Evolutionary conservation across 305 asterid genomes (phyloP).

Genomic region (Solanum hybrid): DNA sequence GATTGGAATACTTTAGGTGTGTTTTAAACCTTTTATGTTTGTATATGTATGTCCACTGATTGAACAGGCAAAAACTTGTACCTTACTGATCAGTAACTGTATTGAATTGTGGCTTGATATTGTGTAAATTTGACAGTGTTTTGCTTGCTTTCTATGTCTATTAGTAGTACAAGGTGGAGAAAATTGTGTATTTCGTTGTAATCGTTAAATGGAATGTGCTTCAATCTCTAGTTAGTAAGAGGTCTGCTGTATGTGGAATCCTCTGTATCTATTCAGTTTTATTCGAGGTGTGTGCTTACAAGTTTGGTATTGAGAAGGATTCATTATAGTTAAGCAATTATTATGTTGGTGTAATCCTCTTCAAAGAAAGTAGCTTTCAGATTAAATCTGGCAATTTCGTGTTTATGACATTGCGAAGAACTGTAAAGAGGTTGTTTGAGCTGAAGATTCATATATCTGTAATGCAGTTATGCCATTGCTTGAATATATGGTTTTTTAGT

Average conservation of each 20-base stretch:
- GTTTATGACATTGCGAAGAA: neutral
- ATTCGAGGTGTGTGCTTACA: neutral
- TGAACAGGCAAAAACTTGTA: neutral
- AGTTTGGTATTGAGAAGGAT: neutral
- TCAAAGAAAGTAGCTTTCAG: neutral
- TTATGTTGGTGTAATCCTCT: neutral
- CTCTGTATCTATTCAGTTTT: neutral
- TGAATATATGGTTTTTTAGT: neutral
- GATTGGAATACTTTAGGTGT: neutral
- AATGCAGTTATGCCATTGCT: neutral
- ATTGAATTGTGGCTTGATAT: neutral
- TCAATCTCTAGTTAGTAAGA: neutral
- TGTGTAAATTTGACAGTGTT: neutral
- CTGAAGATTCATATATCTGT: neutral
- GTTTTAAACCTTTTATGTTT: neutral
- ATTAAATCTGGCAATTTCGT: neutral
- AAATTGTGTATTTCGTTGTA: neutral
- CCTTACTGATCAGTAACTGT: neutral
- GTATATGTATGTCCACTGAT: neutral
- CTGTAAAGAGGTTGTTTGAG: neutral
- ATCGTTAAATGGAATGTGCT: neutral
- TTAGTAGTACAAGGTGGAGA: neutral
- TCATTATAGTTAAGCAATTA: neutral
- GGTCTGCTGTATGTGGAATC: neutral
- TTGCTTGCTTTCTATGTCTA: neutral